These are phyloP conservation scores for Oenanthe javanica DNA, from an alignment of 140 eudicot species.

Conservation along the genomic window DNA sequence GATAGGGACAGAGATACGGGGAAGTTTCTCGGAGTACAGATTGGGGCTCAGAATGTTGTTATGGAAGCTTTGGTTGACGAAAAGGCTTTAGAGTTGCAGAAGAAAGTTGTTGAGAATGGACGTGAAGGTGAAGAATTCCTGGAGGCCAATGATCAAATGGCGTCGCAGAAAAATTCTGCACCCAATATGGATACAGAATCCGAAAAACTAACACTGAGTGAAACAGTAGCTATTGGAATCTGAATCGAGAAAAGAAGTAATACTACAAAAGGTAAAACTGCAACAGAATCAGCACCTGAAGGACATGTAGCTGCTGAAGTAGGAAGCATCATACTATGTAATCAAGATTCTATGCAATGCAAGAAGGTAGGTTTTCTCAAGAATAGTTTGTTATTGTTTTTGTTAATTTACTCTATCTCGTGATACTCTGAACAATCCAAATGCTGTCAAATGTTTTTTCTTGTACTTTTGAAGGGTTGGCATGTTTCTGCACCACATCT, in stretches of 20 bases:
- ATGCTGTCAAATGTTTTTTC: neutral
- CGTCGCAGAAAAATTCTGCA: constrained; percentile 9
- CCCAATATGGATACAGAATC: constrained; percentile 4
- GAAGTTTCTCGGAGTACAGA: constrained; percentile 8
- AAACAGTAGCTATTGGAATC: neutral
- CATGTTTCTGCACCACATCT: neutral
- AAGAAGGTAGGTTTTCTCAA: neutral
- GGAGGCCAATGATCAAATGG: constrained; percentile 4
- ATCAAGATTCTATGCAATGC: neutral
- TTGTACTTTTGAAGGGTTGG: constrained; percentile 1
- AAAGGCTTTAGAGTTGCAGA: constrained; percentile 13
- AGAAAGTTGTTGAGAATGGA: neutral
- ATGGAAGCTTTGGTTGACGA: neutral
- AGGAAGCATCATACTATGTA: neutral
- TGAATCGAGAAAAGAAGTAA: neutral
- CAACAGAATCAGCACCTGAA: neutral
- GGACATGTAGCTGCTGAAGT: neutral
- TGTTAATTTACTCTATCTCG: neutral
- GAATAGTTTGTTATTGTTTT: neutral
- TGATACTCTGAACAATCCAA: neutral
- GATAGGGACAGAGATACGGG: constrained; percentile 19
- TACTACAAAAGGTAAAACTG: neutral
- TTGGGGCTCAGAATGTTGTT: constrained; percentile 18
- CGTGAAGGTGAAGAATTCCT: constrained; percentile 8
- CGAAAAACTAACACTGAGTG: constrained; percentile 10